Base-by-base conservation (phyloP, 805 yeast species). In the Saturnispora galanensis region DNA sequence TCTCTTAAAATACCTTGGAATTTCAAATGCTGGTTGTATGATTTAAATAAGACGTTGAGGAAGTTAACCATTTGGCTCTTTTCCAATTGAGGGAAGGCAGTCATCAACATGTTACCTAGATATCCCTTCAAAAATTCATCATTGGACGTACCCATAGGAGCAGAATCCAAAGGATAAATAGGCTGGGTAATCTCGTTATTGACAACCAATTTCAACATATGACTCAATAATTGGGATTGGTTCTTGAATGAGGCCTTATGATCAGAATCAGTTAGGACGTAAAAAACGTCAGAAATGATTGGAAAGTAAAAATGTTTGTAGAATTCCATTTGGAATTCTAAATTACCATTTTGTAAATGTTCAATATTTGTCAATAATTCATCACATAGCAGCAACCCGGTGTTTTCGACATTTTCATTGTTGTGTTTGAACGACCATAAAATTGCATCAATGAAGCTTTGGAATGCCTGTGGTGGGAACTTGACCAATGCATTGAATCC, bases 341-440 rank as follows among this genome's bases (percentile, higher is more conserved):
- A 6, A 12, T 40, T 18, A 21, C 26, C 18, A 28, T 75, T 71
- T 51, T 73, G 87, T 52, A 85, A 69, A 44, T 74, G 77, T 52
- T 88, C 90, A 53, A 93, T 89, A 61, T 93, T 93, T 53, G 77
- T 79, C 48, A 90, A 71, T 50, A 93, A 70, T 58, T 90, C 97
- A 46, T 83, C 71, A 31, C 93, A 85, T 51, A 93, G 73, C 34
- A 81, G 76, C 54, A 93, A 74, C 26, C 98, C 99, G 45, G 81
- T 81, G 51, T 83, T 89, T 64, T 93, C 98, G 45, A 93, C 97
- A 45, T 90, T 97, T 63, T 97, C 79, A 65, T 93, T 89, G 58
- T 89, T 93, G 64, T 93, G 99, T 66, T 93, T 90, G 64, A 93
- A 85, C 0, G 97, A 97, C 99, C 99, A 93, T 57, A 93, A 71